phyloP scores from a whole-genome alignment of 2,329 filamentous ascomycete species.

The Sarocladiaceae sp. region DNA sequence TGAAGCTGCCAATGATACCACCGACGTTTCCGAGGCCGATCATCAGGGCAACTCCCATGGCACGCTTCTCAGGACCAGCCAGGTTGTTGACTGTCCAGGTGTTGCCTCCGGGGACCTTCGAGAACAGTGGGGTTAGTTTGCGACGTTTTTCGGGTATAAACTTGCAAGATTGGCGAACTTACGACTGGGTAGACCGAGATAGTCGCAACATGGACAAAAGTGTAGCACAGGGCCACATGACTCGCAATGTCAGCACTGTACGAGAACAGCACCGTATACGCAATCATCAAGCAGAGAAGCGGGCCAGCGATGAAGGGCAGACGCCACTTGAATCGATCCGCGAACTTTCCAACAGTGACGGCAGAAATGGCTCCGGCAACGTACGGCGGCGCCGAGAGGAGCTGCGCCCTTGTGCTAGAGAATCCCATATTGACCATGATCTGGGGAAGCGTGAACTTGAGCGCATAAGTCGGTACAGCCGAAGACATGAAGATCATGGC shows the following conservation, averaged over 20 bases:
- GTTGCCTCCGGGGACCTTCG: slow-evolving; percentile 23
- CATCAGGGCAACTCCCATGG: slow-evolving; percentile 29
- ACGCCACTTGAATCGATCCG: slow-evolving; percentile 9
- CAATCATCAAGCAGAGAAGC: slow-evolving; percentile 7
- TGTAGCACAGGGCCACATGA: slow-evolving; percentile 33
- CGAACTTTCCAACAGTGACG: slow-evolving; percentile 7
- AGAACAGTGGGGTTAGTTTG: neutral
- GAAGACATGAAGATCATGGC: slow-evolving; percentile 32
- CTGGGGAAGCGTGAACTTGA: slow-evolving; percentile 26
- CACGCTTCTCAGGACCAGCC: slow-evolving; percentile 27
- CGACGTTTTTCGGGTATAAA: neutral
- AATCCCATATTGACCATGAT: slow-evolving; percentile 37
- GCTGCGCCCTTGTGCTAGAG: slow-evolving; percentile 22
- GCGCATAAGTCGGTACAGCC: slow-evolving; percentile 26
- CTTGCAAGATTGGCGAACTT: neutral
- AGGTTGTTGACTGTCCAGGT: slow-evolving; percentile 33
- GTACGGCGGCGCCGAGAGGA: slow-evolving; percentile 31
- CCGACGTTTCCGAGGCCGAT: slow-evolving; percentile 20
- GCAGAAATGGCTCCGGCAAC: slow-evolving; percentile 12
- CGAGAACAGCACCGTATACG: slow-evolving; percentile 20
- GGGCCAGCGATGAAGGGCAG: slow-evolving; percentile 1
- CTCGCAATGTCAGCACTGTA: slow-evolving; percentile 24
- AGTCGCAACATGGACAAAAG: slow-evolving; percentile 32
- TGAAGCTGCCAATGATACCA: slow-evolving; percentile 21
- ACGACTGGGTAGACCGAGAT: slow-evolving; percentile 31